Percentiles rank a stretch among this genome's conserved stretches.
These are phyloP conservation scores for Penicillium polonicum DNA, from an alignment of 2,329 filamentous ascomycete genomes.

Conservation along the genomic window DNA sequence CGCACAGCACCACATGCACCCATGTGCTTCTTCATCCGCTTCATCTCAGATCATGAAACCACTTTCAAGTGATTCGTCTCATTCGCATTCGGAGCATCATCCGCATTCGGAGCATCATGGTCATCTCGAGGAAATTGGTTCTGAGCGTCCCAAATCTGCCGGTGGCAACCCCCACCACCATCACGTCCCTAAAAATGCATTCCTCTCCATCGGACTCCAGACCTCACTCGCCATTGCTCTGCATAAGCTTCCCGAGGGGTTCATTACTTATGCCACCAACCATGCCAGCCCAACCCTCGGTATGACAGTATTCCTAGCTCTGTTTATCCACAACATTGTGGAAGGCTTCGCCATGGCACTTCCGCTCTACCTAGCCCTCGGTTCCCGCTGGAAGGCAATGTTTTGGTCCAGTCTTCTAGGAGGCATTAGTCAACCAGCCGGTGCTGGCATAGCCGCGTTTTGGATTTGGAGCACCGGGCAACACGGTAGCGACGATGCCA, in stretches of 20 bases:
- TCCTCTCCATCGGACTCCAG: slow-evolving; percentile 91
- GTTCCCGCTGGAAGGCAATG: slow-evolving; percentile 77
- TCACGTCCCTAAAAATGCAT: slow-evolving; percentile 91
- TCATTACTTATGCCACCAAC: slow-evolving; percentile 94
- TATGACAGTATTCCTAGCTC: slow-evolving; percentile 87
- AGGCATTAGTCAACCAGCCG: slow-evolving; percentile 81
- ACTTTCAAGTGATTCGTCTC: background rate
- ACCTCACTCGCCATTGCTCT: slow-evolving; percentile 92
- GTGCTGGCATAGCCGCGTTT: slow-evolving; percentile 76
- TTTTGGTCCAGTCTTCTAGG: slow-evolving; percentile 79
- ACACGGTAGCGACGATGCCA: slow-evolving; percentile 37
- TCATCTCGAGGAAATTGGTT: slow-evolving; percentile 12
- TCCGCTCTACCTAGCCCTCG: slow-evolving; percentile 86
- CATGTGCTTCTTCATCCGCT: slow-evolving; percentile 4
- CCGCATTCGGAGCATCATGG: background rate
- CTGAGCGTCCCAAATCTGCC: slow-evolving; percentile 13
- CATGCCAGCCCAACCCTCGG: slow-evolving; percentile 88
- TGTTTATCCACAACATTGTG: slow-evolving; percentile 97
- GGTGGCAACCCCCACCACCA: slow-evolving; percentile 70
- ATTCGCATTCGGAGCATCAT: background rate
- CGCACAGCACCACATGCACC: slow-evolving; percentile 8
- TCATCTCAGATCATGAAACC: slow-evolving; percentile 11
- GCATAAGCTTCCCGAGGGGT: slow-evolving; percentile 87
- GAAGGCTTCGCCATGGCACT: slow-evolving; percentile 94
- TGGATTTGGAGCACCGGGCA: slow-evolving; percentile 75